A percentile compares a stretch with the other conserved stretches of the same genome.
Evolutionary conservation across 2,329 filamentous ascomycete genomes (phyloP).

Genomic region (Cladosporium velox): DNA sequence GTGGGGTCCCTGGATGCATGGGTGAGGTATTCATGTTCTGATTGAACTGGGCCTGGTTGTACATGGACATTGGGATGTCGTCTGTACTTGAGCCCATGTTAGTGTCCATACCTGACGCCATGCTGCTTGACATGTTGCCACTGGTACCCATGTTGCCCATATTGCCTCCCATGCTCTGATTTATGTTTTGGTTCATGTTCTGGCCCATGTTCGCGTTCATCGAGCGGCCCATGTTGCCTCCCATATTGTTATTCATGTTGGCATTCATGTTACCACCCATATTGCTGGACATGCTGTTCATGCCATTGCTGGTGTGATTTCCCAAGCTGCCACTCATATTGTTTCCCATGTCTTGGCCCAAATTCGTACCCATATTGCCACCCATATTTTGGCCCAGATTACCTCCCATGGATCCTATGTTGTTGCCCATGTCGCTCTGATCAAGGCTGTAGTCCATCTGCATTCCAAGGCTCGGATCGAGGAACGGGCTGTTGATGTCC

Average conservation of each 20-base stretch:
- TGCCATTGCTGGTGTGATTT: background rate
- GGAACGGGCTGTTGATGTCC: slow-evolving; percentile 46
- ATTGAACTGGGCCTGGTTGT: slow-evolving; percentile 42
- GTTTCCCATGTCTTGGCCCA: slow-evolving; percentile 48
- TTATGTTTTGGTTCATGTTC: too few relatives aligned
- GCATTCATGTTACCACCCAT: slow-evolving; percentile 25
- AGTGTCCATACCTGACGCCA: slow-evolving; percentile 35
- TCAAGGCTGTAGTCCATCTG: slow-evolving; percentile 44
- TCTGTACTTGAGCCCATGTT: slow-evolving; percentile 30
- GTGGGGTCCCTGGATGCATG: slow-evolving; percentile 31
- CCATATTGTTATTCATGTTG: background rate
- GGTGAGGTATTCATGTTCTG: slow-evolving; percentile 45
- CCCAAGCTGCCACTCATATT: slow-evolving; percentile 32
- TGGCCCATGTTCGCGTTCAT: too few relatives aligned
- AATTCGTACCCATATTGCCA: slow-evolving; percentile 27
- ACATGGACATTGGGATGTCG: slow-evolving; percentile 40
- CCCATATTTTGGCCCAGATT: slow-evolving; percentile 27
- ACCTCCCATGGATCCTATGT: background rate
- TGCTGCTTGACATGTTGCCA: slow-evolving; percentile 28
- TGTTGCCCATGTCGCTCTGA: slow-evolving; percentile 29
- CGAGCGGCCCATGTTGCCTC: background rate
- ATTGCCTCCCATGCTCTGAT: background rate
- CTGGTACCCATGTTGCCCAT: background rate
- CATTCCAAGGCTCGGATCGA: slow-evolving; percentile 44
- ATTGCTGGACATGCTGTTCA: slow-evolving; percentile 6